Conservation (phyloP, 1,284 basidiomycete genomes). For the Sanghuangporus sanghuang region DNA sequence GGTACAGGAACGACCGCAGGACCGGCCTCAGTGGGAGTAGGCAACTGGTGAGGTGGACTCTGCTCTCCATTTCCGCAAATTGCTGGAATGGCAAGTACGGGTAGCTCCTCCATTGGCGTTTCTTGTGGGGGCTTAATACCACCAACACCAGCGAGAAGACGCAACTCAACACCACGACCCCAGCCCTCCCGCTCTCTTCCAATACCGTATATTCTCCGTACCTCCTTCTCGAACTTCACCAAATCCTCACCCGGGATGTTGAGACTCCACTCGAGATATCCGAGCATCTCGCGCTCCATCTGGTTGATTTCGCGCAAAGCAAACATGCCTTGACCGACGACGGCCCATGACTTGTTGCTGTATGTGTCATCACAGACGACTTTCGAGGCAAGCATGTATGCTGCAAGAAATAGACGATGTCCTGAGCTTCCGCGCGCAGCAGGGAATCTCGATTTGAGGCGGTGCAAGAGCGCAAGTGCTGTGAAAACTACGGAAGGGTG, state of each 20-base stretch:
- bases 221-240: conserved; percentile 55
- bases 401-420: conserved; percentile 87
- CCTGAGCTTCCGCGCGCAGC: conserved; percentile 89
- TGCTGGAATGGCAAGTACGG: not conserved
- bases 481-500: conserved; percentile 82
- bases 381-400: conserved; percentile 91
- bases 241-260: conserved; percentile 67
- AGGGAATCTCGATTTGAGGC: conserved; percentile 88
- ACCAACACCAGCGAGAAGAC: conserved; percentile 7
- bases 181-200: not conserved
- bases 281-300: conserved; percentile 94
- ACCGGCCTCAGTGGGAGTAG: conserved; percentile 14
- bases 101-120: not conserved
- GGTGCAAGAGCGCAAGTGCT: conserved; percentile 78
- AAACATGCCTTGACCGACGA: conserved; percentile 92
- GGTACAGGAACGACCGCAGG: not conserved
- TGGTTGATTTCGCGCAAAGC: conserved; percentile 89
- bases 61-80: not conserved
- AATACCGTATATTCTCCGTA: conserved; percentile 54
- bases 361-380: conserved; percentile 95
- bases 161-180: conserved; percentile 5
- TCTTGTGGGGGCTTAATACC: not conserved
- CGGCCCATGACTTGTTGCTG: conserved; percentile 93
- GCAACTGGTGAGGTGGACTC: conserved; percentile 2
- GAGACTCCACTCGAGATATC: conserved; percentile 88